Evolutionary conservation across 2,329 filamentous ascomycete genomes (phyloP), one percentile per base, ranked within the genome.

Genomic region (Xylaria sp.): DNA sequence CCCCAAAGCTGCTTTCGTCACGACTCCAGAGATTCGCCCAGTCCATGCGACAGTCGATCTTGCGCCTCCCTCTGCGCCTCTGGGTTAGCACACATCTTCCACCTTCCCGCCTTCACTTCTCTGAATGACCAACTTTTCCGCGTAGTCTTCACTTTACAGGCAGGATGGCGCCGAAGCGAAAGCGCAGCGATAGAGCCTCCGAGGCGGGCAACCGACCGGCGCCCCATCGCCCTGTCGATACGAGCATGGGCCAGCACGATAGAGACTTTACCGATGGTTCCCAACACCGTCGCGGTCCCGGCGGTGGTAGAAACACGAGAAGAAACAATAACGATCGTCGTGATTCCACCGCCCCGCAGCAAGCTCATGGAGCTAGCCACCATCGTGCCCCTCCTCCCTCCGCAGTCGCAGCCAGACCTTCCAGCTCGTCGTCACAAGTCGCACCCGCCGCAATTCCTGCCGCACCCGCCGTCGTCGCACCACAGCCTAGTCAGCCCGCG

Each of bases 201-300:
- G 82, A 85, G 59, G 63, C 69, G 55, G 76, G 76, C 52, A 74
- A 74, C 63, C 78, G 85, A 61, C 84, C 84, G 18, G 81, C 85
- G 54, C 85, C 86, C 55, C 84, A 88, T 73, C 82, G 84, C 39
- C 84, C 85, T 52, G 79, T 77, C 55, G 81, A 86, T 66, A 80
- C 80, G 5, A 69, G 74, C 46, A 69, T 85, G 57, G 82, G 76
- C 49, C 83, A 85, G 63, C 82, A 86, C 71, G 84, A 87, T 57
- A 74, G 80, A 73, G 79, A 80, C 64, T 72, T 73, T 54, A 65
- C 69, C 53, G 78, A 82, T 68, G 76, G 75, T 19, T 54, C 67
- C 4, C 69, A 67, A 42, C 68, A 68, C 57, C 71, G 71, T 65
- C 76, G 76, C 53, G 73, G 77, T 61, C 75, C 79, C 63, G 70